Conservation (phyloP, 345 rosid genomes). For the Lumnitzera racemosa region DNA sequence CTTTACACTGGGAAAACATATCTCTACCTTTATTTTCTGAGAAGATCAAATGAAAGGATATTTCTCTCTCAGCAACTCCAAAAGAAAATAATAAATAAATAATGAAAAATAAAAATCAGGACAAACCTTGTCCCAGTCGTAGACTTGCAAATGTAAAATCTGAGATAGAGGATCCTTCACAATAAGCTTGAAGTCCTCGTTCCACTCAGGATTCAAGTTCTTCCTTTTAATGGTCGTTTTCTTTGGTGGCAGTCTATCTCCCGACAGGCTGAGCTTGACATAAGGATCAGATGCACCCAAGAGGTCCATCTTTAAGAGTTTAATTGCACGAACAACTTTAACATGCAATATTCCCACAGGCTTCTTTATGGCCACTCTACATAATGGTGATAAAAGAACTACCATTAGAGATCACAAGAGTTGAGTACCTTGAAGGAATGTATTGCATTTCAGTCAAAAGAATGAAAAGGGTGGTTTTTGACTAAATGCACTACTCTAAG, state of each 20-base stretch:
- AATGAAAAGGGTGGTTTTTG: too few relatives aligned
- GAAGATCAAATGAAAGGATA: too few relatives aligned
- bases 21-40: too few relatives aligned
- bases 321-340: conserved; percentile 34
- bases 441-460: too few relatives aligned
- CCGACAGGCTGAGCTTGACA: conserved; percentile 33
- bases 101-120: background rate
- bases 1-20: too few relatives aligned
- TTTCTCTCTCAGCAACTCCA: too few relatives aligned
- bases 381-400: too few relatives aligned
- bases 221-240: conserved; percentile 35
- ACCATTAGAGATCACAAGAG: too few relatives aligned
- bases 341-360: conserved; percentile 46
- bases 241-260: conserved; percentile 37
- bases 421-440: too few relatives aligned
- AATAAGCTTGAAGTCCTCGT: conserved; percentile 39
- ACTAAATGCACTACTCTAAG: too few relatives aligned
- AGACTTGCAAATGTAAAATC: conserved; percentile 31
- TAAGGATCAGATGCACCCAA: conserved; percentile 51
- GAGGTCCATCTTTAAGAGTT: conserved; percentile 39
- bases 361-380: conserved; percentile 28
- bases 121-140: conserved; percentile 48
- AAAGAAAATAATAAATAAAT: background rate
- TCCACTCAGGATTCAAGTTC: conserved; percentile 49
- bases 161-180: conserved; percentile 43